phyloP scores from a whole-genome alignment of 1,284 basidiomycete genomes.

The Cutaneotrichosporon sp. region DNA sequence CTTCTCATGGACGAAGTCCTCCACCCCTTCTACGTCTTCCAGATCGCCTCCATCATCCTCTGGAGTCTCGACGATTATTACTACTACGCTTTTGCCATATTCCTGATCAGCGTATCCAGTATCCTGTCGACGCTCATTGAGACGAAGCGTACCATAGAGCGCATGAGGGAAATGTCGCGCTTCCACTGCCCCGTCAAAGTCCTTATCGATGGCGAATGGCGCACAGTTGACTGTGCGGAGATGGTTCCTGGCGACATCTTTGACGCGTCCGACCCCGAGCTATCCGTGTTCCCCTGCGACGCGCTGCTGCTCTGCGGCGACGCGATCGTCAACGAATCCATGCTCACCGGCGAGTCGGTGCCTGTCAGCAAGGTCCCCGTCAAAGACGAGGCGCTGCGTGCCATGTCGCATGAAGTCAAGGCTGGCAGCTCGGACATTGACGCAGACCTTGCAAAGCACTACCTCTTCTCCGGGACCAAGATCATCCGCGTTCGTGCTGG shows the following conservation, averaged over 20 bases:
- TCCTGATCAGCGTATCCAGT: constrained; percentile 80
- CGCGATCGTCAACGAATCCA: constrained; percentile 72
- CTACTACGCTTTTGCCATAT: constrained; percentile 97
- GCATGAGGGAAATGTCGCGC: constrained; percentile 95
- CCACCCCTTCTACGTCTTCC: constrained; percentile 97
- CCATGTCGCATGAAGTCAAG: constrained; percentile 61
- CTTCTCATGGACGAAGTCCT: constrained; percentile 90
- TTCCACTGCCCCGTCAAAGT: constrained; percentile 78
- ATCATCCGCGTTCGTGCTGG: constrained; percentile 83
- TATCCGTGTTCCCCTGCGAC: constrained; percentile 79
- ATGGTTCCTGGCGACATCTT: constrained; percentile 92
- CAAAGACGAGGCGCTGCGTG: constrained; percentile 68
- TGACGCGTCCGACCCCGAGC: constrained; percentile 71
- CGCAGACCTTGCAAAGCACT: constrained; percentile 73
- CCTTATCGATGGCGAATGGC: constrained; percentile 69
- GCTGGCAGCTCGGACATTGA: constrained; percentile 57
- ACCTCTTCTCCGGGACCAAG: constrained; percentile 87
- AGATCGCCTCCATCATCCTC: constrained; percentile 89
- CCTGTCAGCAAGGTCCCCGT: constrained; percentile 60
- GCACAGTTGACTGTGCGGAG: constrained; percentile 65
- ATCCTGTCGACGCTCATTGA: constrained; percentile 85
- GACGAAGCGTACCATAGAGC: constrained; percentile 85
- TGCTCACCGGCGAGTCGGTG: constrained; percentile 72
- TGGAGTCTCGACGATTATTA: constrained; percentile 96
- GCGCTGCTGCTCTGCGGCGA: constrained; percentile 58